A percentile compares a stretch with the other conserved stretches of the same genome.
These are phyloP conservation scores for Didymella sp. DNA, from an alignment of 2,329 filamentous ascomycete species.

Conservation along the genomic window DNA sequence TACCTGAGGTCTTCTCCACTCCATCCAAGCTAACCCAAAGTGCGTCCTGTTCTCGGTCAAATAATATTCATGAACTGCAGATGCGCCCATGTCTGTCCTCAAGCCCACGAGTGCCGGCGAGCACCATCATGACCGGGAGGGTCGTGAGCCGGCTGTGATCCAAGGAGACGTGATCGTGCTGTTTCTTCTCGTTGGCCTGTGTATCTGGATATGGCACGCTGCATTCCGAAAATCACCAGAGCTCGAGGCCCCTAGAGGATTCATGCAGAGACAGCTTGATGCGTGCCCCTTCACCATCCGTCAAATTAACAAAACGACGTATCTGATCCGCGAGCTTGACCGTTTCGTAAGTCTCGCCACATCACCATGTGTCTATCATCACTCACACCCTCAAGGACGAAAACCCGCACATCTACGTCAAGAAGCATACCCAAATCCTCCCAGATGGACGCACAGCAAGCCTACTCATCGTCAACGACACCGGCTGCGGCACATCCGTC, in stretches of 20 bases:
- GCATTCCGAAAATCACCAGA: background rate
- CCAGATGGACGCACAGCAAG: background rate
- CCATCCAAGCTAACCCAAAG: background rate
- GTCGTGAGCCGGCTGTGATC: conserved; percentile 1
- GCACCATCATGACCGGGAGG: background rate
- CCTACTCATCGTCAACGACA: conserved; percentile 16
- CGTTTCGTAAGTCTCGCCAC: conserved; percentile 14
- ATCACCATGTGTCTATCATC: background rate
- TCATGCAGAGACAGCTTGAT: background rate
- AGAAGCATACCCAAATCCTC: conserved; percentile 8
- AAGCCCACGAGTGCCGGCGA: background rate
- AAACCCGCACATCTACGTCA: conserved; percentile 17
- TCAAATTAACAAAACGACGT: conserved; percentile 20
- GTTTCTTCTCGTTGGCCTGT: conserved; percentile 2
- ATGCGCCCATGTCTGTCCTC: conserved; percentile 9
- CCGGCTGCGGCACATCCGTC: conserved; percentile 5
- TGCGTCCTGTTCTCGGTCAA: background rate
- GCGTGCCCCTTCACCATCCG: conserved; percentile 24
- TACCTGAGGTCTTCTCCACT: background rate
- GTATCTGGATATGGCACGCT: conserved; percentile 1
- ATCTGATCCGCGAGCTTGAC: conserved; percentile 19
- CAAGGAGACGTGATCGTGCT: conserved; percentile 10
- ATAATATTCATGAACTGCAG: background rate
- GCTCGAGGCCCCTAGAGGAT: background rate
- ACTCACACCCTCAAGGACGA: conserved; percentile 12